Percentiles rank a stretch among this genome's conserved stretches.
Conservation (phyloP, 225 moss, liverwort and hornwort species). For the Anthoceros angustus region DNA sequence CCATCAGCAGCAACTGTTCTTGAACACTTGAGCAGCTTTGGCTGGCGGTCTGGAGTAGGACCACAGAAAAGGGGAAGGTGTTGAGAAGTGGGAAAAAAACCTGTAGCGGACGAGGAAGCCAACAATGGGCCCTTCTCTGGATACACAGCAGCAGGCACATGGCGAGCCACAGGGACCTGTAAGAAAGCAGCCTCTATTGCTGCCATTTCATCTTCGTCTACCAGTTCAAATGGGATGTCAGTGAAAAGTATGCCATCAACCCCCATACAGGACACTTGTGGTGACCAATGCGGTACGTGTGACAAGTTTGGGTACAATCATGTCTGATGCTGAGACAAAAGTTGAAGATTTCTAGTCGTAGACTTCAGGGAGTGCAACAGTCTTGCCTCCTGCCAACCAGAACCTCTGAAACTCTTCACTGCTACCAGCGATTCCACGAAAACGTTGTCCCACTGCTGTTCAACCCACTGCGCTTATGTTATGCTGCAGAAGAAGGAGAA, state of each 20-base stretch:
- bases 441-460: not conserved
- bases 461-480: not conserved
- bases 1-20: not conserved
- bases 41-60: not conserved
- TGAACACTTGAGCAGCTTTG: not conserved
- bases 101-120: not conserved
- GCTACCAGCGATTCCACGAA: not conserved
- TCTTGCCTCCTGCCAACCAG: not conserved
- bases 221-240: not conserved
- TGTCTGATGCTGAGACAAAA: too few relatives aligned
- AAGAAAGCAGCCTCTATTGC: not conserved
- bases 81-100: not conserved
- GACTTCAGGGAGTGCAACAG: not conserved
- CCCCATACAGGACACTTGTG: not conserved
- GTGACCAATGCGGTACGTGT: too few relatives aligned
- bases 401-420: not conserved
- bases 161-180: not conserved
- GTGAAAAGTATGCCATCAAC: not conserved
- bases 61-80: not conserved
- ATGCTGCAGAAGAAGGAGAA: too few relatives aligned
- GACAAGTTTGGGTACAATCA: too few relatives aligned
- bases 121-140: not conserved
- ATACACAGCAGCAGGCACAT: not conserved
- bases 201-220: constrained; percentile 3
- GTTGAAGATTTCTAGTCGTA: too few relatives aligned